Base-by-base conservation (phyloP, 2,329 filamentous ascomycete species). In the Claviceps quebecensis region DNA sequence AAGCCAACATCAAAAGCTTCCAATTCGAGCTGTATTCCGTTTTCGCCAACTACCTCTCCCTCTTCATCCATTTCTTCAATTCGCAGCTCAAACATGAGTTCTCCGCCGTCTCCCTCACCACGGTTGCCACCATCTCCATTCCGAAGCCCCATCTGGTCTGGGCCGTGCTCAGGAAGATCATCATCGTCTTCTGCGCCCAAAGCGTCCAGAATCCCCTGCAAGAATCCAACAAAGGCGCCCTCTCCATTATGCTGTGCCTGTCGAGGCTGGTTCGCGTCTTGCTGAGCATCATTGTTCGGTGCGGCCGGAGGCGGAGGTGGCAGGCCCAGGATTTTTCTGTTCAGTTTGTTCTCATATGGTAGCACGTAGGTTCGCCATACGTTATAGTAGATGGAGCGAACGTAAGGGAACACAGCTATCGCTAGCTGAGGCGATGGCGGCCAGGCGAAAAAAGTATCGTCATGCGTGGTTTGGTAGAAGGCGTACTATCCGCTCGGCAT, bases 391-490 rank as follows among this genome's bases (percentile, higher is more conserved):
- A 71, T 55, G 43, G 65, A 65, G 37, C 67, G 67, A 4, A 72
- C 60, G 44, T 70, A 71, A 0, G 77, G 77, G 54, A 78, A 71
- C 2, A 73, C 55, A 1, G 71, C 66, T 49, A 79, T 61, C n/a
- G 70, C 72, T 53, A 76, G 72, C 40, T 71, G 67, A 0, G 75
- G 72, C 0, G 75, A 73, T 0, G 76, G 76, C 1, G 77, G 77
- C 77, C 77, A 80, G 14, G 62, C 59, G 19, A 74, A 64, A 47
- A 72, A 66, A n/a, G 70, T 60, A 34, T 70, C 65, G 41, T 75
- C 66, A 44, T 71, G 67, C 50, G 72, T 65, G 38, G 73, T 59
- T 26, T 74, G 69, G 37, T 69, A 67, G 11, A 71, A 67, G 48
- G 70, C 72, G 52, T 74, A 78, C 76, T 79, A 48, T 17, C 11